Evolutionary conservation across 2,329 filamentous ascomycete species (phyloP).

Genomic region (Clonostachys rhizophaga): DNA sequence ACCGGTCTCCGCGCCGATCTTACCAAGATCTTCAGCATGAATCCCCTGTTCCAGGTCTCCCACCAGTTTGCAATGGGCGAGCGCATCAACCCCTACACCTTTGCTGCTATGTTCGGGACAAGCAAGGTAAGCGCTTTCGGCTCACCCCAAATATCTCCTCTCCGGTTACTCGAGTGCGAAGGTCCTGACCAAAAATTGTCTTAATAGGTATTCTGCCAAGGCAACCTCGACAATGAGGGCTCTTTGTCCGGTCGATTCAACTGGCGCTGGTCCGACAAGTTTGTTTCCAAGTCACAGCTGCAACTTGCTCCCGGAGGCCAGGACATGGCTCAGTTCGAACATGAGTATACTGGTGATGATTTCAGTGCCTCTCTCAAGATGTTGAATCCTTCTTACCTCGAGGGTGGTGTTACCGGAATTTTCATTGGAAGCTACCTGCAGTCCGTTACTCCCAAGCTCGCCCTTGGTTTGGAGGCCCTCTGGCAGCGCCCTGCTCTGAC

Average conservation of each 20-base stretch:
- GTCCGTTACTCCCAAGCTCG: constrained; percentile 79
- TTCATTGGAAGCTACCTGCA: constrained; percentile 95
- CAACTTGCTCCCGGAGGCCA: constrained; percentile 78
- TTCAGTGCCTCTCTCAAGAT: constrained; percentile 92
- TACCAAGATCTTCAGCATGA: constrained; percentile 92
- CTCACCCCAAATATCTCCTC: too few species aligned
- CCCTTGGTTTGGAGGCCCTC: constrained; percentile 86
- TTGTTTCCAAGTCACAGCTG: constrained; percentile 83
- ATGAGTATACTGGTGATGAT: constrained; percentile 90
- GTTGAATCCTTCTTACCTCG: constrained; percentile 90
- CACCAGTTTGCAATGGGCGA: constrained; percentile 96
- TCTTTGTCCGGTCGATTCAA: constrained; percentile 86
- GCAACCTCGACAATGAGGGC: constrained; percentile 89
- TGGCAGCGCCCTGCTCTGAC: constrained; percentile 85
- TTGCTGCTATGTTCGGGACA: constrained; percentile 90
- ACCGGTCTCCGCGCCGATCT: constrained; percentile 92
- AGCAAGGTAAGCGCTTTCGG: constrained; percentile 60
- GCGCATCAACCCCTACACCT: constrained; percentile 88
- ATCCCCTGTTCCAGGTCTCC: constrained; percentile 93
- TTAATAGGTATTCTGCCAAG: constrained; percentile 85
- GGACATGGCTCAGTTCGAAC: constrained; percentile 89
- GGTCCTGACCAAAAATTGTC: neutral
- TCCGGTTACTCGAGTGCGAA: too few species aligned
- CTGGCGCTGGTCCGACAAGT: constrained; percentile 76
- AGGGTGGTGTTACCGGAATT: constrained; percentile 91